Percentiles rank a stretch among this genome's conserved stretches.
Evolutionary conservation across 257 asterid genomes (phyloP).

Genomic region (Agastache rugosa): DNA sequence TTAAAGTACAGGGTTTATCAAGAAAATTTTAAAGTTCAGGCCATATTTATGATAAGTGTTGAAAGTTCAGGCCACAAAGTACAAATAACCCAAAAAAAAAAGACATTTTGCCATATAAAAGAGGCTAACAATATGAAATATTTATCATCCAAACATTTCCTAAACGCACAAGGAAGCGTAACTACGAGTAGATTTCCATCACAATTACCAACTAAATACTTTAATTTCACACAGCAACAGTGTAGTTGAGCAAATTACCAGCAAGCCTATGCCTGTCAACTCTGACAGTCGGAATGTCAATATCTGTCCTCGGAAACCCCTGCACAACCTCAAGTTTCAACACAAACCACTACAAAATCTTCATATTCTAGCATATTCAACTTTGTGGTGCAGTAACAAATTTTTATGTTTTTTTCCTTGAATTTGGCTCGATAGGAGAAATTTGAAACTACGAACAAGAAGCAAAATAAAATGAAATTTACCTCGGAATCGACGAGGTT

Average conservation of each 20-base stretch:
- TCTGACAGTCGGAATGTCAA: conserved; percentile 76
- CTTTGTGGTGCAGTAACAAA: neutral
- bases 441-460: neutral
- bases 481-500: conserved; percentile 84
- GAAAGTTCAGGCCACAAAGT: too few relatives aligned
- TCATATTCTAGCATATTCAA: neutral
- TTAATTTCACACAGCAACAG: conserved; percentile 11
- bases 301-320: conserved; percentile 95
- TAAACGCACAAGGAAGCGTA: neutral
- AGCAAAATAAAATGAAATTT: neutral
- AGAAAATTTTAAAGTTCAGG: too few relatives aligned
- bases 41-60: too few relatives aligned
- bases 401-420: neutral
- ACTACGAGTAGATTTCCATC: neutral
- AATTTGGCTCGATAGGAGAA: neutral
- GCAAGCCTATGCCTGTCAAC: conserved; percentile 78
- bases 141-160: conserved; percentile 11
- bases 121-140: neutral
- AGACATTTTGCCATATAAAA: too few relatives aligned
- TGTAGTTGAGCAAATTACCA: conserved; percentile 48
- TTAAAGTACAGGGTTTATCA: too few relatives aligned
- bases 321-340: conserved; percentile 44
- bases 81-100: too few relatives aligned
- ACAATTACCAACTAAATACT: neutral
- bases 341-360: neutral